phyloP scores from a whole-genome alignment of 371 early-diverging fungal species.

The Mucor sp. region DNA sequence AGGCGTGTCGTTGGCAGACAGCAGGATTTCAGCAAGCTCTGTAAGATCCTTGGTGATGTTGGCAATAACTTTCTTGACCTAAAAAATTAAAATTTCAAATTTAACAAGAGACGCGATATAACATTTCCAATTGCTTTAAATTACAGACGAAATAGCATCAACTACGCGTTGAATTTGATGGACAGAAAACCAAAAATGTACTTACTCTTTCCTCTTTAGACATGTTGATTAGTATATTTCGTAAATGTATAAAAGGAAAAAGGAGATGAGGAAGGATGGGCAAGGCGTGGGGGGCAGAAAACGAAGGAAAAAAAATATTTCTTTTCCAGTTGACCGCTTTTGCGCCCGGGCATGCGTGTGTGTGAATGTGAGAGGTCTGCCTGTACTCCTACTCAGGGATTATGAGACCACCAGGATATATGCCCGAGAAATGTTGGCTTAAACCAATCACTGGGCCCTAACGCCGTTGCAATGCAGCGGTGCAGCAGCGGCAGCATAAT shows the following conservation, averaged over 20 bases:
- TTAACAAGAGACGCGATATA: background rate
- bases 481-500: background rate
- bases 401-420: background rate
- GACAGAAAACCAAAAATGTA: background rate
- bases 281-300: background rate
- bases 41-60: constrained; percentile 1
- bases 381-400: background rate
- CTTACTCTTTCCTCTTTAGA: constrained; percentile 1
- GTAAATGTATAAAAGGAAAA: background rate
- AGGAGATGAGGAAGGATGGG: background rate
- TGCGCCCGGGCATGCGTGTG: background rate
- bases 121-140: background rate
- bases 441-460: background rate
- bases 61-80: background rate
- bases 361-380: background rate
- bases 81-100: background rate
- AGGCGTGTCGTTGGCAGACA: background rate
- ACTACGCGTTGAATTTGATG: background rate
- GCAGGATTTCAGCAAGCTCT: constrained; percentile 10
- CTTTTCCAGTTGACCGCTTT: background rate
- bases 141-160: background rate
- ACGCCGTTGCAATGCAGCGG: background rate
- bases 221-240: background rate
- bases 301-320: background rate
- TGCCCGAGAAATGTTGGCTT: background rate